Base-by-base conservation (phyloP, 106 monocot genomes). In the Gastrodia elata region DNA sequence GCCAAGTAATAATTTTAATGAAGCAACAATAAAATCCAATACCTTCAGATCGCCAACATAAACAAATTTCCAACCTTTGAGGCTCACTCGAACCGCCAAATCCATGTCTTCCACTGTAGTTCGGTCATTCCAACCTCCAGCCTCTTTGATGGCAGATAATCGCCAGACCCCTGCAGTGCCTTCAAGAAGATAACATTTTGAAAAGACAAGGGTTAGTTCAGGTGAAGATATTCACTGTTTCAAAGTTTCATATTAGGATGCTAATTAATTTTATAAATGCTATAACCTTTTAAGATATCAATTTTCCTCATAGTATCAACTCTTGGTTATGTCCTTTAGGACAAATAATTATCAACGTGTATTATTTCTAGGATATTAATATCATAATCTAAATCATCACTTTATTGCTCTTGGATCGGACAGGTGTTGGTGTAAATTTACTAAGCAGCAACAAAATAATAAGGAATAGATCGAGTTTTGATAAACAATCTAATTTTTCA, bases 111-210 rank as follows among this genome's bases (percentile, higher is more conserved):
- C 69, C 11, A 69, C 69, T 35, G 69, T 69, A 25, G 69, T 69
- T 69, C 69, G 69, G 41, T 69, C 69, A 69, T 69, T 39, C 69
- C 69, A 69, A 41, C 69, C 69, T 24, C 69, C 69, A 39, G 69
- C 69, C 26, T 40, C 39, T 69, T 69, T 41, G 69, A 69, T 69
- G 18, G 69, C 69, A 40, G 69, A 40, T 40, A 69, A 40, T 40
- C 69, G 39, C 69, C 69, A 69, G 34, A 69, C 69, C 39, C 69
- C 69, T 24, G 39, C 69, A 41, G 69, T 69, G 22, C 69, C 69
- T 69, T 39, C 40, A 40, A n/a, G 33, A 4, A 26, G 1, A 35
- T 8, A 38, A 40, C 22, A 65, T 68, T 38, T 68, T 22, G 32
- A 22, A 1, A 39, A 68, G n/a, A 38, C 10, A 37, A 38, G 37